These are phyloP conservation scores for Talinum fruticosum DNA, from an alignment of 148 eudicot species.

Conservation along the genomic window DNA sequence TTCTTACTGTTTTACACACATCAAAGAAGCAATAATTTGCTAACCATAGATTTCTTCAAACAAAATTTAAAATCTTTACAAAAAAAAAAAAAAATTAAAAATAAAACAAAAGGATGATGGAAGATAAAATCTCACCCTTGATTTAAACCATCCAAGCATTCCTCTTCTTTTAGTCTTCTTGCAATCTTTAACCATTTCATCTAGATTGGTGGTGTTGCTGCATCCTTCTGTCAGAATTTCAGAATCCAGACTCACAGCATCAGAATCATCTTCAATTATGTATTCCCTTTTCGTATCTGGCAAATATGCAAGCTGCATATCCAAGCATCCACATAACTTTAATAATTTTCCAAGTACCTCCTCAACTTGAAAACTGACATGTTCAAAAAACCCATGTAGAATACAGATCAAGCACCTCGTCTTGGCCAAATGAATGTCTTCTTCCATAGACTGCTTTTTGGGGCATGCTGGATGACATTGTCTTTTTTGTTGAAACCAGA, in stretches of 20 bases:
- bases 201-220: conserved; percentile 1
- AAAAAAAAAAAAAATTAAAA: background rate
- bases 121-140: conserved; percentile 16
- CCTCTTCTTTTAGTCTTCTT: conserved; percentile 25
- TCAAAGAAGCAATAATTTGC: background rate
- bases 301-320: conserved; percentile 26
- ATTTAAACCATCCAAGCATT: conserved; percentile 30
- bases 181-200: conserved; percentile 16
- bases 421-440: conserved; percentile 55
- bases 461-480: conserved; percentile 32
- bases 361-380: background rate
- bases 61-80: background rate
- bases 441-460: conserved; percentile 42
- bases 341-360: background rate
- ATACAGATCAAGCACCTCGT: conserved; percentile 29
- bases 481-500: conserved; percentile 67
- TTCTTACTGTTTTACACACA: background rate
- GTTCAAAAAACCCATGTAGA: background rate
- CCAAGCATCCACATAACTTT: background rate
- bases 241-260: conserved; percentile 19
- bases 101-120: background rate
- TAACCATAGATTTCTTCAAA: background rate
- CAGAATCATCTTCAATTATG: background rate
- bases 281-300: conserved; percentile 23
- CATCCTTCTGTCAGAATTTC: conserved; percentile 17